Evolutionary conservation across 768 basidiomycete genomes (phyloP), one percentile per base, ranked within the genome.

Genomic region (Boletus speciosus): DNA sequence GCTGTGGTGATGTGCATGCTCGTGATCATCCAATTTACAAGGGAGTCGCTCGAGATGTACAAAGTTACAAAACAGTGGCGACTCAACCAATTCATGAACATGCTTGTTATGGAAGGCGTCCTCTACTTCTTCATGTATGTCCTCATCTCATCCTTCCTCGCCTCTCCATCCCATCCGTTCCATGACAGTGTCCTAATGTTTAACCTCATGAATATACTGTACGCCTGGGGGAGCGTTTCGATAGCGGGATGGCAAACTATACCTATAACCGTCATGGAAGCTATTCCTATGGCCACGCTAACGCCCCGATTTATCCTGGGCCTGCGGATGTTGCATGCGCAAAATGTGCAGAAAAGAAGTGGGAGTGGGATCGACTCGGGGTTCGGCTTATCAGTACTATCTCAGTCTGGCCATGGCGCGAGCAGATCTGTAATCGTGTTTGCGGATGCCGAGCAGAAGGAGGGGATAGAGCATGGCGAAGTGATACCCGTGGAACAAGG

Each of bases 41-140:
- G 39, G 46, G 36, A 51, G n/a, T 44, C 52, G 16, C 15, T 54
- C 21, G 39, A 31, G 29, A 49, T 49, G 38, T 37, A 58, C 45
- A 12, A 16, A 5, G 29, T n/a, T 27, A 51, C 52, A 9, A 37
- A 37, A 4, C 35, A 27, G 15, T 51, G 59, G 59, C 45, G n/a
- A 41, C 45, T 43, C 35, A 52, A 60, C n/a, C 47, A 39, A 21
- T 58, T 52, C 21, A 52, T 58, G 34, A 34, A 35, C 12, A 7
- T 58, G 38, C 35, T 60, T 12, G 25, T 47, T 12, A 27, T 34
- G 25, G 38, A 61, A 27, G 54, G 59, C 6, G 23, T 55, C 21
- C 11, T 59, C 16, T 61, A 61, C 42, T 59, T 59, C 15, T 14
- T 54, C 12, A 25, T 39, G 57, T 59, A 51, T 14, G 56, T 49